Base-by-base conservation (phyloP, 2,329 filamentous ascomycete species). In the Botryotinia calthae region DNA sequence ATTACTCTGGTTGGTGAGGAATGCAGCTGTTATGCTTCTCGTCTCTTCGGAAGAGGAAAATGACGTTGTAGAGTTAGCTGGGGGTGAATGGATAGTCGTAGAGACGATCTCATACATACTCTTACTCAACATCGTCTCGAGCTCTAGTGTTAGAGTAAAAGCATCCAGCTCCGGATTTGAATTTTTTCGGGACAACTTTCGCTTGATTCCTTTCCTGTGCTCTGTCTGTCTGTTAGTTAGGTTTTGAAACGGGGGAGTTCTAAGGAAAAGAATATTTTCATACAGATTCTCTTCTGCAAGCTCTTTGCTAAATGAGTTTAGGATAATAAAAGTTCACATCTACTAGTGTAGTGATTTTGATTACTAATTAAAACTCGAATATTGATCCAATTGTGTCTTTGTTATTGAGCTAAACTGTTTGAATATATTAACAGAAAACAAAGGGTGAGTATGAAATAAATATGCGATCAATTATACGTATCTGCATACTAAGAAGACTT, bases 251-350 rank as follows among this genome's bases (percentile, higher is more conserved):
- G 37, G 8, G 7, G 37, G 46, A 20, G 18, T 2, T 9, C 34
- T 25, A n/a, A 14, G 12, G 9, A 5, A 48, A 31, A n/a, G 8
- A 14, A n/a, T 2, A 7, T 51, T 1, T 9, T 73, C 74, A 70
- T 64, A 76, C 73, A 76, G 59, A 31, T 73, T 74, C 54, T 70
- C 71, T 40, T 70, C 46, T 1, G 74, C 28, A 2, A 77, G 25
- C 6, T 74, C 71, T 42, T 69, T 71, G 14, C 37, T 73, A 18
- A 76, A 14, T 20, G 74, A 44, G 42, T 74, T 74, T 7, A 76
- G 37, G 6, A 66, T 46, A 20, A 75, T 73, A 28, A 48, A 71
- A 58, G 54, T 65, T 22, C 20, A 76, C 67, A 22, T 76, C 65
- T 34, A 76, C 69, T 2, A 71, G 54, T 54, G 31, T 74, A 40